A percentile compares a stretch with the other conserved stretches of the same genome.
Conservation (phyloP, 768 basidiomycete species). For the Suillus placidus region DNA sequence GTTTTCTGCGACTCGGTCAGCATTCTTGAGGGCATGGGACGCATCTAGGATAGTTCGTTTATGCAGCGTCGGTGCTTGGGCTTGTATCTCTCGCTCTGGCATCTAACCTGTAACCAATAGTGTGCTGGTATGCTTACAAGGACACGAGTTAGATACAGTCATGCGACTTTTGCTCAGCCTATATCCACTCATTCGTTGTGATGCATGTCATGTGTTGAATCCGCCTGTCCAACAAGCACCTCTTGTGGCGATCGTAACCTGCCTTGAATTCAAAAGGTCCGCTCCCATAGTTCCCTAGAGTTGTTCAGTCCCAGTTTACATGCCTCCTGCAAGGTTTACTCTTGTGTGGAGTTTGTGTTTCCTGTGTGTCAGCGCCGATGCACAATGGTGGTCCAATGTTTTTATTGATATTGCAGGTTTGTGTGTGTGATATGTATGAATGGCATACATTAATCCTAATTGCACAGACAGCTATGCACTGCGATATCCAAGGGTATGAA, state of each 20-base stretch:
- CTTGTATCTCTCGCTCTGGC: neutral
- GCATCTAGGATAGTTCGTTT: neutral
- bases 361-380: too few relatives aligned
- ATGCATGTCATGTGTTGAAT: neutral
- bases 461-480: too few relatives aligned
- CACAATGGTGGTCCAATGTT: too few relatives aligned
- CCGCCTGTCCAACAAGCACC: neutral
- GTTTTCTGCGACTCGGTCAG: neutral
- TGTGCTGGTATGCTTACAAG: neutral
- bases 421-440: too few relatives aligned
- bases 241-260: neutral
- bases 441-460: too few relatives aligned
- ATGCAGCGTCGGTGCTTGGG: neutral
- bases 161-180: neutral
- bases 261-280: neutral
- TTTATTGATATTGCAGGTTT: too few relatives aligned
- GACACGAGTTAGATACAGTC: neutral
- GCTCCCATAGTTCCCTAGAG: too few relatives aligned
- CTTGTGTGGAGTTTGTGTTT: too few relatives aligned
- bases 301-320: too few relatives aligned
- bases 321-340: too few relatives aligned
- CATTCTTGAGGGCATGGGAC: neutral
- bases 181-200: neutral
- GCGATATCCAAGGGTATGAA: too few relatives aligned
- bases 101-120: neutral